Evolutionary conservation across 331 rosid genomes (phyloP), one percentile per base, ranked within the genome.

Genomic region (Rosa hybrid): DNA sequence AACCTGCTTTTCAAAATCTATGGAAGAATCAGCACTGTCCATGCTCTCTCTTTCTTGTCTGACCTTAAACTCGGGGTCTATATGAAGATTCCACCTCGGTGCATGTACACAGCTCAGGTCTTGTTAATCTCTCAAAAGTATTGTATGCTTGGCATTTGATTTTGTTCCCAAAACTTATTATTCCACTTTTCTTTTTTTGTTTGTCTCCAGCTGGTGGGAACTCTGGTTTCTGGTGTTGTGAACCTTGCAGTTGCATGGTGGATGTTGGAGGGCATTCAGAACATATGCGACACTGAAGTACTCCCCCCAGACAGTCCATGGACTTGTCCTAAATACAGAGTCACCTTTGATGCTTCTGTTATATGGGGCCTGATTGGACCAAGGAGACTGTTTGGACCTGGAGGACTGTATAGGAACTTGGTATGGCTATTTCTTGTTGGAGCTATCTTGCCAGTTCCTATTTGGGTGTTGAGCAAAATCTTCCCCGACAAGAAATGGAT

Each of bases 281-380:
- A 91, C 80, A 88, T 95, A 17, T 96, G 99, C 11, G 88, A 89
- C 80, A 89, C 89, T 57, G 98, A 96, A 21, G 81, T 82, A 17
- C 75, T 75, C 13, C 96, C 86, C 67, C 91, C 90, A 5, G 90
- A 96, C 82, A 91, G 94, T 70, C 97, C 99, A 1, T 96, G 99
- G 99, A 96, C 99, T 41, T 96, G 99, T 80, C 99, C 99, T 3
- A 96, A 96, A 63, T 96, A 84, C 89, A 78, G 94, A 80, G 99
- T 96, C 63, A 93, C 98, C 23, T 96, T 96, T 51, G 99, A 96
- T 80, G 96, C 94, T 76, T 96, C 99, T 27, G 99, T 96, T 4
- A 93, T 93, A 71, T 96, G 99, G 99, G 99, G 99, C 13, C 80
- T 96, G 83, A 91, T 96, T 20, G 99, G 97, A 73, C 99, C 99